Base-by-base conservation (phyloP, 495 filamentous ascomycete genomes). In the Daldinia caldariorum region DNA sequence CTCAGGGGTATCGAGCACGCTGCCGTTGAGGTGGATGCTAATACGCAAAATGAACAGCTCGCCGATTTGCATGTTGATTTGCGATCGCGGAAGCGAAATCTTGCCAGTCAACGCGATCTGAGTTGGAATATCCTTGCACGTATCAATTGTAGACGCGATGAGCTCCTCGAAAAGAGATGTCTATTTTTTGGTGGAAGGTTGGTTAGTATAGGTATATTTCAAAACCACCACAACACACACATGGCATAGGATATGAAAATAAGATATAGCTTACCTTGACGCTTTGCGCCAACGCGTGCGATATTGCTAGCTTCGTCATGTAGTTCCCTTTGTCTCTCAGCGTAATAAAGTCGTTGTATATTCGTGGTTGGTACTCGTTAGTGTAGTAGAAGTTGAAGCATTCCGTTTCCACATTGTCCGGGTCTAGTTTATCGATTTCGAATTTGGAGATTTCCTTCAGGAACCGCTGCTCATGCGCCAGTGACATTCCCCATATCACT, bases 381-480 rank as follows among this genome's bases (percentile, higher is more conserved):
- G 95, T 97, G 81, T 98, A 97, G 81, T 99, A 99, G 78, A 97
- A 99, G 78, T 98, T 99, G 84, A 99, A 99, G 72, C 94, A 92
- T 76, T 99, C 95, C 35, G 94, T 91, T 80, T 99, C 94, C 14
- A 97, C 87, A 68, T 97, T 93, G 76, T 95, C 94, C 2, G 88
- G 87, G 13, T 87, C 88, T 55, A 99, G 83, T 76, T 97, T 97
- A 70, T 97, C 94, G 22, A 84, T 84, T 74, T 97, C 96, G 75
- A 98, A 99, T 75, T 94, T 97, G n/a, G 92, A 89, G 56, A 98
- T 90, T 71, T 99, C 95, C 63, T 94, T 94, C 5, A 99, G 82
- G 74, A 99, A 97, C 26, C 90, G 85, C 51, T 90, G 87, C 78
- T 99, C 95, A 67, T 99, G 89, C 7, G 86, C 83, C 7, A 90